A percentile compares a stretch with the other conserved stretches of the same genome.
Conservation (phyloP, 495 filamentous ascomycete species). For the Penicillium psychrofluorescens region DNA sequence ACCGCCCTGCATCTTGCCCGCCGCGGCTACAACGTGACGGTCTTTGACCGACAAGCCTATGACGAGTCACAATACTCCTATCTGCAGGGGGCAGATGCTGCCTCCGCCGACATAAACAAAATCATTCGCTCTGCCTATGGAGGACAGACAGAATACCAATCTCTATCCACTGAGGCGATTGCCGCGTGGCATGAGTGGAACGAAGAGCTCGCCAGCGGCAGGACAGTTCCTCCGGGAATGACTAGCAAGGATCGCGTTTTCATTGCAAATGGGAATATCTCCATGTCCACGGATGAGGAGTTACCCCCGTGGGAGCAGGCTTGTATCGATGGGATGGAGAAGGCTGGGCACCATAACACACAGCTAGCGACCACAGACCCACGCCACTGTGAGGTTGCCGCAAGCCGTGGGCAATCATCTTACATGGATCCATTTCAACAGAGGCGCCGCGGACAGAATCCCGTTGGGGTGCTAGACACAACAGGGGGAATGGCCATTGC, state of each 20-base stretch:
- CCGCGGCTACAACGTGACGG: slow-evolving; percentile 8
- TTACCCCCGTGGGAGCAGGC: too few relatives aligned
- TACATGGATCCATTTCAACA: slow-evolving; percentile 23
- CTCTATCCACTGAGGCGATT: slow-evolving; percentile 32
- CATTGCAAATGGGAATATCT: slow-evolving; percentile 23
- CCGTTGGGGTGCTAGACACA: slow-evolving; percentile 27
- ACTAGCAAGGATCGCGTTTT: slow-evolving; percentile 20
- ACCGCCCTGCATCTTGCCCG: slow-evolving; percentile 10
- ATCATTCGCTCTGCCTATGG: slow-evolving; percentile 12
- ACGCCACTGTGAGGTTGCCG: slow-evolving; percentile 19
- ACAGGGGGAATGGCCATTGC: slow-evolving; percentile 32
- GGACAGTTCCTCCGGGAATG: slow-evolving; percentile 23
- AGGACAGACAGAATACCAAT: slow-evolving; percentile 15
- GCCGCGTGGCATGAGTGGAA: slow-evolving; percentile 37
- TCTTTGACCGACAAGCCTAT: slow-evolving; percentile 8
- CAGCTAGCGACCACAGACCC: slow-evolving; percentile 21
- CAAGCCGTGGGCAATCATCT: slow-evolving; percentile 17
- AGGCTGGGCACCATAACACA: slow-evolving; percentile 19
- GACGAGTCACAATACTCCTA: slow-evolving; percentile 3
- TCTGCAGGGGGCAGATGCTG: slow-evolving; percentile 6
- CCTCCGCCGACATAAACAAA: slow-evolving; percentile 13
- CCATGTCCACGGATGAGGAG: slow-evolving; percentile 15
- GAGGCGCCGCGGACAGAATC: neutral
- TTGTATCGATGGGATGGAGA: slow-evolving; percentile 20
- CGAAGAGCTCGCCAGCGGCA: slow-evolving; percentile 13